phyloP scores from a whole-genome alignment of 2,329 filamentous ascomycete species.

The Periconia digitata region DNA sequence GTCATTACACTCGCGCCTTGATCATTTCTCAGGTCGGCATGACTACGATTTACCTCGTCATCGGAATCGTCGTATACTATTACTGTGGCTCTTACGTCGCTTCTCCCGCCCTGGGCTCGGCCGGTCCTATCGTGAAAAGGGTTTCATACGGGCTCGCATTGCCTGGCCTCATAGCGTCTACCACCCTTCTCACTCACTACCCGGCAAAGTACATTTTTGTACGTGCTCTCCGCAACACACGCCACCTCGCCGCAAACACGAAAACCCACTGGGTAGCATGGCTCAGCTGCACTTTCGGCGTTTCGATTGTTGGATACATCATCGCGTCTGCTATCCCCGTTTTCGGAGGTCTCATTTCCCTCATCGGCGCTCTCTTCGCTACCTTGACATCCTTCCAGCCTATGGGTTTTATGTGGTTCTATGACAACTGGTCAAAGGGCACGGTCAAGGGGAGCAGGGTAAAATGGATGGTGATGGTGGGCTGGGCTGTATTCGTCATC shows the following conservation, averaged over 20 bases:
- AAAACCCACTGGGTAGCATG: constrained; percentile 28
- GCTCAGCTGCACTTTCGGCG: constrained; percentile 22
- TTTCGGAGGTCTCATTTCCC: constrained; percentile 28
- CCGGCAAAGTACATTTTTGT: constrained; percentile 54
- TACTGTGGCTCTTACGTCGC: constrained; percentile 64
- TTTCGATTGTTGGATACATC: constrained; percentile 21
- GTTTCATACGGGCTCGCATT: constrained; percentile 69
- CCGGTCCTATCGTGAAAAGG: constrained; percentile 59
- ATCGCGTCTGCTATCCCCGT: constrained; percentile 30
- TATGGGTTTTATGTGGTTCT: constrained; percentile 33
- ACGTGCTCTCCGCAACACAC: constrained; percentile 68
- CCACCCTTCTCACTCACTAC: constrained; percentile 15
- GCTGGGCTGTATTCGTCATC: constrained; percentile 28
- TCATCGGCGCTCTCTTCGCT: constrained; percentile 28
- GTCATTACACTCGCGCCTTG: constrained; percentile 60
- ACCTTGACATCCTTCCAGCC: constrained; percentile 30
- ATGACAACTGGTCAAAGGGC: constrained; percentile 24
- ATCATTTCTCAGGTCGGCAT: constrained; percentile 61
- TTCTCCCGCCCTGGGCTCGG: constrained; percentile 67
- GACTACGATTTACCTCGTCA: constrained; percentile 64
- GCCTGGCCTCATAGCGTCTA: constrained; percentile 44
- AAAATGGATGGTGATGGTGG: constrained; percentile 22
- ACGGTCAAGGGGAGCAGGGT: constrained; percentile 4
- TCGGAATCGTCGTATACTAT: constrained; percentile 68
- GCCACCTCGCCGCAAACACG: constrained; percentile 55